Evolutionary conservation across 2,329 filamentous ascomycete genomes (phyloP).

Genomic region (Calonectria henricotiae): DNA sequence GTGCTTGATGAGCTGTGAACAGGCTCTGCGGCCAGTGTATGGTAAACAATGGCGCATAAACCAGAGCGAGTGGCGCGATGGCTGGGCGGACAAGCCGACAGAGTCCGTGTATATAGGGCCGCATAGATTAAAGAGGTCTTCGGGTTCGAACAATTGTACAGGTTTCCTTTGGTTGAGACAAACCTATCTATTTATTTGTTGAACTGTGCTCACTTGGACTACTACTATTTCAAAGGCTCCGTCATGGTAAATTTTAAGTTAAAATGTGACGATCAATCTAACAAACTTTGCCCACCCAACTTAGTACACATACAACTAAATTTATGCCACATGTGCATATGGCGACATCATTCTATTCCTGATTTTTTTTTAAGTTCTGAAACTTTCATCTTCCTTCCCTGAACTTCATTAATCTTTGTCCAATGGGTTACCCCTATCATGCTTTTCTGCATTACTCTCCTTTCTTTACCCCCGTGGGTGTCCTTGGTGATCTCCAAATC

Average conservation of each 20-base stretch:
- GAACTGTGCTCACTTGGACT: not conserved
- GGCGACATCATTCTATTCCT: too few species aligned
- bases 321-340: too few species aligned
- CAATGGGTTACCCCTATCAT: too few species aligned
- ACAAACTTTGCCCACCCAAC: too few species aligned
- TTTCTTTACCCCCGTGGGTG: too few species aligned
- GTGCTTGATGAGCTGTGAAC: constrained; percentile 88
- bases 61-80: constrained; percentile 22
- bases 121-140: constrained; percentile 53
- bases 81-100: constrained; percentile 45
- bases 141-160: constrained; percentile 54
- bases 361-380: too few species aligned
- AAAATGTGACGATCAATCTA: too few species aligned
- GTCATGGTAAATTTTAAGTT: not conserved
- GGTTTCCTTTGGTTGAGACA: constrained; percentile 49
- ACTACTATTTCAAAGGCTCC: not conserved
- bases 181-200: not conserved
- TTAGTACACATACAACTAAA: too few species aligned
- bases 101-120: constrained; percentile 55
- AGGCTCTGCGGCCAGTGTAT: constrained; percentile 18
- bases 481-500: too few species aligned
- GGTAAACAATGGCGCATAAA: constrained; percentile 13
- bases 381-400: too few species aligned
- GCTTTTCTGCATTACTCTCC: too few species aligned
- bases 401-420: too few species aligned